Base-by-base conservation (phyloP, 2,329 filamentous ascomycete genomes). In the Metarhizium humberi region DNA sequence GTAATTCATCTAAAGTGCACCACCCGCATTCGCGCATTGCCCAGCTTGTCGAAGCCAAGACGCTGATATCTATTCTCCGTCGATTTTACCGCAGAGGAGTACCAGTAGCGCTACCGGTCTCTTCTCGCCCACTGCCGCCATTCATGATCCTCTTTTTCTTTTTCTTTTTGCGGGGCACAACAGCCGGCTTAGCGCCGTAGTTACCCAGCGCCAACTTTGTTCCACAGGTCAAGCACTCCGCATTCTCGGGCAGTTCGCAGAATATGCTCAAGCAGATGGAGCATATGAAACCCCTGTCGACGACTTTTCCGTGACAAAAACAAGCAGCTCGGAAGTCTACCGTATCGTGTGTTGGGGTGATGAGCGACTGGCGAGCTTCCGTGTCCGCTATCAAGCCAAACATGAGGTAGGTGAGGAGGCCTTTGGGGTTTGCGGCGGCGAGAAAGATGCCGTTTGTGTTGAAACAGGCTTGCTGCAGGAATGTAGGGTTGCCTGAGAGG, bases 301-400 rank as follows among this genome's bases (percentile, higher is more conserved):
- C 87, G 20, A 97, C 90, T 40, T 83, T 84, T 52, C 92, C 81
- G 72, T 99, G 94, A 69, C 94, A 99, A 74, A 99, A 99, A 69
- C 94, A 99, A 3, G 94, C 94, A n/a, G 95, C 92, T 47, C 94
- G 84, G 69, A 99, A 99, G 72, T 99, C 95, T 47, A 99, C 91
- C 48, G 87, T 85, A 55, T 92, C 88, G 42, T 90, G 86, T 7
- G 88, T 90, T 0, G 94, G 92, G 4, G 87, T 76, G 46, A 96
- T 80, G 46, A 99, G 75, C 56, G 86, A 80, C 49, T 79, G 68
- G 47, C 78, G 74, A 43, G 77, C 76, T 55, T 77, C 73, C 49
- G 73, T 74, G 61, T 80, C 77, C 63, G 94, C 87, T 0, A 91
- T 86, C 67, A 96, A 94, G 30, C 86, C 91, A 73, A 96, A 90